A percentile compares a stretch with the other conserved stretches of the same genome.
Conservation (phyloP, 768 basidiomycete genomes). For the Wakefieldia striispora region DNA sequence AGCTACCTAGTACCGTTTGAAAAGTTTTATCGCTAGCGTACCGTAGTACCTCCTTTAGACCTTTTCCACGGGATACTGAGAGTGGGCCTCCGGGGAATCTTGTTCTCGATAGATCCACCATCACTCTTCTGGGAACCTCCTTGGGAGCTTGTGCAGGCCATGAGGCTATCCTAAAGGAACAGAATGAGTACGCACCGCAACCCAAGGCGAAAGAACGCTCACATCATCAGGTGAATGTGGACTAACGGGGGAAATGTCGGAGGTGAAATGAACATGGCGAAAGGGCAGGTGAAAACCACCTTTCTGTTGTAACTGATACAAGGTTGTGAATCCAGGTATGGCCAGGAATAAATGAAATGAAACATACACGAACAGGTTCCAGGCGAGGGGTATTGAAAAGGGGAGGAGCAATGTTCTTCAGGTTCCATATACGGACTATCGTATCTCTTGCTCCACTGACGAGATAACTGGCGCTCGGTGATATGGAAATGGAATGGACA, state of each 20-base stretch:
- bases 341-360: neutral
- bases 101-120: neutral
- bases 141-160: neutral
- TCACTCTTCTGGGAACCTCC: neutral
- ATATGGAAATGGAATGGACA: constrained; percentile 15
- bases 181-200: neutral
- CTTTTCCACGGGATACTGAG: neutral
- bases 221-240: neutral
- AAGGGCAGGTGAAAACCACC: neutral
- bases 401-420: no score
- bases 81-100: neutral
- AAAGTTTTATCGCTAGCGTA: no score
- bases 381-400: neutral
- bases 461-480: constrained; percentile 13
- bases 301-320: neutral
- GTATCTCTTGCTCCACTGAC: no score
- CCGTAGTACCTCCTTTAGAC: no score
- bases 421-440: no score
- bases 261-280: neutral
- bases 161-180: neutral
- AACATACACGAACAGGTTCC: constrained; percentile 18
- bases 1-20: no score
- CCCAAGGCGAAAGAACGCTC: neutral
- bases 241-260: neutral
- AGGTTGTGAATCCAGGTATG: neutral